Conservation (phyloP, 176 grass and related monocot genomes). For the Carex cristatella region DNA sequence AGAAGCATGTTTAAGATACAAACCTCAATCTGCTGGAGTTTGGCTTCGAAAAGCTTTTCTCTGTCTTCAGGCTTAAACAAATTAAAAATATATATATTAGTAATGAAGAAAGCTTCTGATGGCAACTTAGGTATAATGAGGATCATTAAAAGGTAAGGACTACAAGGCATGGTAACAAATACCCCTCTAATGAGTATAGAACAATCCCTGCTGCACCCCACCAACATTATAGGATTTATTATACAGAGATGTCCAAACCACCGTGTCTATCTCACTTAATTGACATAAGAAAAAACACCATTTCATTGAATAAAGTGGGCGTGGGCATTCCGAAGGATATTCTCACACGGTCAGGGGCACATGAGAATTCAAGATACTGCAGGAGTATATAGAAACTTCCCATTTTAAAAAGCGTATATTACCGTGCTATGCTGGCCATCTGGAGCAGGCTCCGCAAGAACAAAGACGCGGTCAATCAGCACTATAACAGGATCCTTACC, state of each 20-base stretch:
- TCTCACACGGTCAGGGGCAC: neutral
- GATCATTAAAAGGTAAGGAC: neutral
- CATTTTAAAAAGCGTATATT: conserved; percentile 22
- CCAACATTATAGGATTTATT: neutral
- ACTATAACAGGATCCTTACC: conserved; percentile 98
- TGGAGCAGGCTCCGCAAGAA: conserved; percentile 90
- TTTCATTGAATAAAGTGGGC: neutral
- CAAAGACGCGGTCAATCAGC: conserved; percentile 80
- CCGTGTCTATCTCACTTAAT: neutral
- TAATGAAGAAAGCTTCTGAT: neutral
- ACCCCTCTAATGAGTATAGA: neutral
- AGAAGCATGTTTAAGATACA: conserved; percentile 21
- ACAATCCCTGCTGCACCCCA: neutral
- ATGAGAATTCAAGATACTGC: neutral
- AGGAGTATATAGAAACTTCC: conserved; percentile 1
- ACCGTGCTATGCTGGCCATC: conserved; percentile 78
- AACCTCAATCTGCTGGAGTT: conserved; percentile 98
- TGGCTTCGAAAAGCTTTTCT: conserved; percentile 96
- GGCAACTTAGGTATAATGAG: neutral
- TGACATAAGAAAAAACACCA: neutral
- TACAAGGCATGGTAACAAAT: neutral
- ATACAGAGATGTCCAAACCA: neutral
- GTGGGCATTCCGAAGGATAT: neutral
- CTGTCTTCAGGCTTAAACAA: conserved; percentile 76
- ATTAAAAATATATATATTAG: neutral